Base-by-base conservation (phyloP, 331 rosid genomes). In the Ulmus americana region DNA sequence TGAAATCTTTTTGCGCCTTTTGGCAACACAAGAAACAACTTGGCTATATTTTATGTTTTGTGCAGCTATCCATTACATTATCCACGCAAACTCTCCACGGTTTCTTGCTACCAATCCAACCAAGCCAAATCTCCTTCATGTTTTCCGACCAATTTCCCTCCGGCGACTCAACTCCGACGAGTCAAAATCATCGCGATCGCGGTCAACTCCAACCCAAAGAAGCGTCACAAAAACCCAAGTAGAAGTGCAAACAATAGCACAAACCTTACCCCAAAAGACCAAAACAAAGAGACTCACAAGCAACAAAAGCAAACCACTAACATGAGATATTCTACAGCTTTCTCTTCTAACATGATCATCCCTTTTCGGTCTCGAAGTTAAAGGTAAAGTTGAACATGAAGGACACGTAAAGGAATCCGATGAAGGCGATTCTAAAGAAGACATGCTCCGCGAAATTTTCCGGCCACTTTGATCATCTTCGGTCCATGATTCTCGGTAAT, bases 191-290 rank as follows among this genome's bases (percentile, higher is more conserved):
- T 28, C 35, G 35, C 35, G 35, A 28, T 28, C 12, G 15, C 18
- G 45, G 40, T 14, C 55, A 10, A 4, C 14, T 13, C 43, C 57
- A 3, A 59, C 52, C 66, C 70, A 20, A 28, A 68, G 46, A 28
- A 77, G 67, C 47, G 70, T 40, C 12, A 70, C 12, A 39, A 74
- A 69, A 10, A 88, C 69, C 80, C 81, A 85, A 49, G 68, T 51
- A n/a, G 80, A 71, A 45, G 85, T 76, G 52, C 64, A 85, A 0
- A 80, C n/a, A 10, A 83, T 81, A 5, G 82, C 83, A 53, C 59
- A 73, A 44, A 69, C 7, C 65, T 68, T 88, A 2, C 88, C 90
- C 55, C 76, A 85, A 14, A 81, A 15, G 1, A 76, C 22, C 85
- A 83, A 72, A 12, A 62, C 70, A 63, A 68, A 4, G 18, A 88